phyloP scores from a whole-genome alignment of 2,329 filamentous ascomycete genomes.

The Cercospora canescens region DNA sequence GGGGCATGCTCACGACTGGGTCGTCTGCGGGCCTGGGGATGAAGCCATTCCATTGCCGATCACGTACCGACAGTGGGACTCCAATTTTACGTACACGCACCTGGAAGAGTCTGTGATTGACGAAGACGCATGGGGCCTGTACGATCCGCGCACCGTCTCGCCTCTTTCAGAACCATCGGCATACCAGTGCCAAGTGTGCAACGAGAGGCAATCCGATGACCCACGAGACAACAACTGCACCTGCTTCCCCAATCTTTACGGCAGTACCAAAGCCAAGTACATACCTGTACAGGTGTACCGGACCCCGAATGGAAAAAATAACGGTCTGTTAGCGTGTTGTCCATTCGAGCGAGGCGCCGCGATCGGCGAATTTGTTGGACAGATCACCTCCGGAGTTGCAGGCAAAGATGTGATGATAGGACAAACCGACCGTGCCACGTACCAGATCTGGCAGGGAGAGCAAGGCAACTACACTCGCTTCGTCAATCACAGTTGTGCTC shows the following conservation, averaged over 20 bases:
- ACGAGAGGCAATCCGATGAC: conserved; percentile 53
- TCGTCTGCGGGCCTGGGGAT: conserved; percentile 44
- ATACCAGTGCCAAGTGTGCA: conserved; percentile 48
- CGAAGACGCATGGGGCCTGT: conserved; percentile 48
- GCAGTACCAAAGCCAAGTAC: conserved; percentile 41
- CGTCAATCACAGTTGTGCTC: conserved; percentile 59
- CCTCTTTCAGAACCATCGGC: conserved; percentile 27
- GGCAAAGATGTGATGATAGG: conserved; percentile 56
- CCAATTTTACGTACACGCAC: conserved; percentile 50
- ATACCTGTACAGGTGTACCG: conserved; percentile 55
- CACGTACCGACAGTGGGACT: conserved; percentile 51
- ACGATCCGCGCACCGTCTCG: conserved; percentile 51
- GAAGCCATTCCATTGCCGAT: conserved; percentile 46
- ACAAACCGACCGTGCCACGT: conserved; percentile 46
- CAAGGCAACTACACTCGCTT: conserved; percentile 61
- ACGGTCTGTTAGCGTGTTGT: conserved; percentile 51
- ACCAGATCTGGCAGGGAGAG: conserved; percentile 60
- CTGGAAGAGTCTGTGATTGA: conserved; percentile 54
- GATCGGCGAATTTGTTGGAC: conserved; percentile 58
- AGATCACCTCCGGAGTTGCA: conserved; percentile 54
- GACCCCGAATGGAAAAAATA: conserved; percentile 56
- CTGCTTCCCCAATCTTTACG: conserved; percentile 57
- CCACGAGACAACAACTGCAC: conserved; percentile 51
- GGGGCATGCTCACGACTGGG: conserved; percentile 56
- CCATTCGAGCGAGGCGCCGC: conserved; percentile 54